Percentiles rank a stretch among this genome's conserved stretches.
phyloP scores from a whole-genome alignment of 208 protist genomes.

The Acanthamoeba triangularis region DNA sequence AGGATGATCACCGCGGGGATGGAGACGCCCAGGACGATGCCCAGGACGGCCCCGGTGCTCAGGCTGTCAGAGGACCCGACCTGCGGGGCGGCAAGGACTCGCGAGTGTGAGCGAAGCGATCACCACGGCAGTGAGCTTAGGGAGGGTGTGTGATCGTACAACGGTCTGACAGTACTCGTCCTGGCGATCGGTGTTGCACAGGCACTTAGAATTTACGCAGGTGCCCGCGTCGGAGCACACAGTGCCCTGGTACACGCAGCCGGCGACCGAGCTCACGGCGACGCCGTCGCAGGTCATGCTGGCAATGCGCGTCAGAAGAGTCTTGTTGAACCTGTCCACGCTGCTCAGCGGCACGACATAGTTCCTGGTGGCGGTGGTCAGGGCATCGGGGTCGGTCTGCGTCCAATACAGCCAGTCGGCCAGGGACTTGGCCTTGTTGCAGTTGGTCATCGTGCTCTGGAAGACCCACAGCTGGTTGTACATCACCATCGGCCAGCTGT shows the following conservation, averaged over 20 bases:
- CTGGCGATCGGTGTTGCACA: neutral
- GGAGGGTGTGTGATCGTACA: neutral
- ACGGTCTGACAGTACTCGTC: neutral
- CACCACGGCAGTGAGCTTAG: neutral
- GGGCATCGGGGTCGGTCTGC: neutral
- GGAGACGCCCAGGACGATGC: neutral
- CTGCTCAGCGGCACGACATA: neutral
- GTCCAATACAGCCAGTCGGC: constrained; percentile 59
- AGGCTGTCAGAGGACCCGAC: neutral
- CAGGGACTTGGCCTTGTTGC: constrained; percentile 27
- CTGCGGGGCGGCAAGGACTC: neutral
- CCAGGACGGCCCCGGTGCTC: neutral
- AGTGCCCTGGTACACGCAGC: neutral
- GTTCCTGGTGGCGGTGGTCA: neutral
- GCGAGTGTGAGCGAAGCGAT: neutral
- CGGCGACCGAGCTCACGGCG: neutral
- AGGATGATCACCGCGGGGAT: neutral
- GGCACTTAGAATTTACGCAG: neutral
- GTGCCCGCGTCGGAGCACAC: neutral
- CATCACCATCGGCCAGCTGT: constrained; percentile 50
- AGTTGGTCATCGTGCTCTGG: neutral
- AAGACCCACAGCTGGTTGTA: constrained; percentile 27
- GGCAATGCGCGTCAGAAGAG: neutral
- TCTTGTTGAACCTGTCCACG: neutral
- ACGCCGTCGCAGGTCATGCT: neutral